Percentiles rank a stretch among this genome's conserved stretches.
Conservation (phyloP, 257 asterid genomes). For the Penstemon barbatus region DNA sequence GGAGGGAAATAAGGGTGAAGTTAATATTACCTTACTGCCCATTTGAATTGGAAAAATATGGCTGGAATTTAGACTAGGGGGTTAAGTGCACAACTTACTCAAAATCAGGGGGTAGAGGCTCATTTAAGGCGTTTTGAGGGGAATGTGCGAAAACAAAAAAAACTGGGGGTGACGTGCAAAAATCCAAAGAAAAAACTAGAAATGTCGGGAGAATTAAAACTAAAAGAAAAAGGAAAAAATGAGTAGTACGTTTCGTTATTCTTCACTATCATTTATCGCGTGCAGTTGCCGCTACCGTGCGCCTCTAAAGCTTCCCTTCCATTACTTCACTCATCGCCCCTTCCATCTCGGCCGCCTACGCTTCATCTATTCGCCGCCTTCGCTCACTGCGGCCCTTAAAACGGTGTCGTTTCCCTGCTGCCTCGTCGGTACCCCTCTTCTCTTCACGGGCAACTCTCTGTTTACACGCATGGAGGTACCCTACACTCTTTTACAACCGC, state of each 20-base stretch:
- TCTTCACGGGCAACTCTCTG: conserved; percentile 64
- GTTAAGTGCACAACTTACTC: too few relatives aligned
- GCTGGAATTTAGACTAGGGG: too few relatives aligned
- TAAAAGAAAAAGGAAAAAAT: background rate
- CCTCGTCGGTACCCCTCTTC: conserved; percentile 32
- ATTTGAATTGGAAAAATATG: too few relatives aligned
- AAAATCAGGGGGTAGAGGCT: too few relatives aligned
- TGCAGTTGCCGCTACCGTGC: conserved; percentile 54
- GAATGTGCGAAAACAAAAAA: too few relatives aligned
- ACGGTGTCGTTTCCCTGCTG: conserved; percentile 36
- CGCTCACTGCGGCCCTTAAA: conserved; percentile 25
- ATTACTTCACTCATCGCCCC: conserved; percentile 34
- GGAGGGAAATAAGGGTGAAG: too few relatives aligned
- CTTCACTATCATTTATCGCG: conserved; percentile 26
- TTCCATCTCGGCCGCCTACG: conserved; percentile 28
- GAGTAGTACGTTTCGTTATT: background rate
- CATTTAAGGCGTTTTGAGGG: too few relatives aligned
- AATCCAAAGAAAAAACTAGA: too few relatives aligned
- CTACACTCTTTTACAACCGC: background rate
- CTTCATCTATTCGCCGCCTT: conserved; percentile 29
- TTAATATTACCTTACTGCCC: too few relatives aligned
- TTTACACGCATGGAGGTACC: conserved; percentile 84
- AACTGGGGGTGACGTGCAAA: too few relatives aligned
- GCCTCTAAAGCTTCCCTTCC: conserved; percentile 39
- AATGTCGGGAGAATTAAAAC: too few relatives aligned